Percentiles rank a stretch among this genome's conserved stretches.
phyloP scores from a whole-genome alignment of 2,329 filamentous ascomycete species.

The Ascochyta pisi region DNA sequence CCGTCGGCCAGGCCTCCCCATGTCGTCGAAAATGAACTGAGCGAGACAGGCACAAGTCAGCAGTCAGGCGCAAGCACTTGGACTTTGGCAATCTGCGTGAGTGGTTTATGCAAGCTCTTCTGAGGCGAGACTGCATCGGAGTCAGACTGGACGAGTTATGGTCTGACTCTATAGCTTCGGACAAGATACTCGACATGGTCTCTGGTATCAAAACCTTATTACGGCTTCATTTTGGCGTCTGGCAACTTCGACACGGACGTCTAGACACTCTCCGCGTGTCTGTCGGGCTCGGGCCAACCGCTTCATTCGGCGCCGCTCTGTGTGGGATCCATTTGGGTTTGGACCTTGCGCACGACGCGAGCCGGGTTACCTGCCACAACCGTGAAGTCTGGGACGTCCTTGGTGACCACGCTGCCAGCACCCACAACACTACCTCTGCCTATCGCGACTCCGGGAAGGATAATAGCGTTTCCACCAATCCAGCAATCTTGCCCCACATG shows the following conservation, averaged over 20 bases:
- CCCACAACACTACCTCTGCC: constrained; percentile 77
- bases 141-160: too few species aligned
- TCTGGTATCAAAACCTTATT: background rate
- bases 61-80: background rate
- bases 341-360: constrained; percentile 61
- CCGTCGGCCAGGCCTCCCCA: background rate
- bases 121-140: too few species aligned
- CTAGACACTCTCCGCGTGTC: constrained; percentile 70
- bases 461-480: constrained; percentile 59
- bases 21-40: background rate
- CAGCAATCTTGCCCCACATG: constrained; percentile 73
- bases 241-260: constrained; percentile 80
- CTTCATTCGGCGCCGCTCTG: constrained; percentile 26
- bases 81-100: background rate
- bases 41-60: background rate
- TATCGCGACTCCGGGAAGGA: constrained; percentile 80
- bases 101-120: too few species aligned
- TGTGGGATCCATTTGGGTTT: constrained; percentile 42
- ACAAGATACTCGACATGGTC: too few species aligned
- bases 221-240: constrained; percentile 36
- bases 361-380: constrained; percentile 74
- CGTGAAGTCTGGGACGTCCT: constrained; percentile 70
- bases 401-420: constrained; percentile 85
- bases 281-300: constrained; percentile 74
- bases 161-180: too few species aligned